These are phyloP conservation scores for Fusarium concolor DNA, from an alignment of 2,329 filamentous ascomycete genomes.

Conservation along the genomic window DNA sequence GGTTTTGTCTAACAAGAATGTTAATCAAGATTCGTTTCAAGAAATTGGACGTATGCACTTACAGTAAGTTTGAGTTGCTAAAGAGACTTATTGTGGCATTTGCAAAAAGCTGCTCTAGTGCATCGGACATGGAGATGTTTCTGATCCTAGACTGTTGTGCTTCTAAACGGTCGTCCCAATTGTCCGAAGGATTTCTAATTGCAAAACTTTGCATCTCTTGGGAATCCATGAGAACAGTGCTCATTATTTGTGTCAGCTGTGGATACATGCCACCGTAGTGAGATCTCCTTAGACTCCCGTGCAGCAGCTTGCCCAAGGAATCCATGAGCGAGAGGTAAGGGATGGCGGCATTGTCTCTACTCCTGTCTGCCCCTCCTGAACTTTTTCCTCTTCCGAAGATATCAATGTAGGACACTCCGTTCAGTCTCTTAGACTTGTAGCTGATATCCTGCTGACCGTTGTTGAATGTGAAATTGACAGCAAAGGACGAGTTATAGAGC, in stretches of 20 bases:
- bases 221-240: slow-evolving; percentile 18
- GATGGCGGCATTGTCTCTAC: neutral
- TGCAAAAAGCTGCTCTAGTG: neutral
- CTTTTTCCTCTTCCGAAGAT: too few relatives aligned
- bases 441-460: neutral
- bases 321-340: slow-evolving; percentile 8
- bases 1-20: neutral
- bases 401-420: neutral
- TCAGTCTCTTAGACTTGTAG: neutral
- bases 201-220: slow-evolving; percentile 4
- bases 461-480: neutral
- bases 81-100: slow-evolving; percentile 18
- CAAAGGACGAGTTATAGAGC: slow-evolving; percentile 12
- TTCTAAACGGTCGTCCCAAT: too few relatives aligned
- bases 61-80: neutral
- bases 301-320: neutral
- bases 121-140: neutral
- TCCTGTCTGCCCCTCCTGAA: too few relatives aligned
- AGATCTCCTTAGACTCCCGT: neutral
- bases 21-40: neutral
- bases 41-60: neutral
- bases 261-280: slow-evolving; percentile 1
- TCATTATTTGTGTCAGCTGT: neutral
- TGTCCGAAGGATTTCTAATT: neutral
- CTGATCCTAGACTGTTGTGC: neutral